Evolutionary conservation across 2,329 filamentous ascomycete genomes (phyloP), one percentile per base, ranked within the genome.

Genomic region (Ophiostoma angusticollis): DNA sequence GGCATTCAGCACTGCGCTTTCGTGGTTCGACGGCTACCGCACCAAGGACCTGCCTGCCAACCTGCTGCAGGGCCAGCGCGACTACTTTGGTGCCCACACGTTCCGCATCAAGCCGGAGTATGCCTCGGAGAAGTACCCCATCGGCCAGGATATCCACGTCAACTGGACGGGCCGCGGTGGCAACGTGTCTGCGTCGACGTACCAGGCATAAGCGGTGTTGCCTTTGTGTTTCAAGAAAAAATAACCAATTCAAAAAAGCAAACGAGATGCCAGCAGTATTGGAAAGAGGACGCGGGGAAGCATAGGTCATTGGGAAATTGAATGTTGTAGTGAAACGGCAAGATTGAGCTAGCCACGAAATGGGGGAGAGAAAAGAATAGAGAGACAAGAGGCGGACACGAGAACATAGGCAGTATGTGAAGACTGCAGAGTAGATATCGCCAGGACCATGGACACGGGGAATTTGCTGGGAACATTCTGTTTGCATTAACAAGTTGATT

Each of bases 91-190:
- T 62, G 84, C 84, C 49, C 84, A 91, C 72, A 91, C 84, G 51
- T 91, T 91, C 79, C 70, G 70, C 55, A 75, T 91, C 67, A 89
- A 91, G 80, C 81, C 84, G 45, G 82, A 89, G 67, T 57, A 53
- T 50, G 82, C 82, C 53, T 81, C 56, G 62, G 76, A 70, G 42
- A 86, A 85, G 67, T 93, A 93, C 71, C 80, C 79, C 50, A 76
- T 72, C 53, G 85, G 80, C 63, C 69, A 86, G 68, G 78, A 96
- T 63, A 91, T 89, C 60, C 91, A 98, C 76, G 86, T 96, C 64
- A 98, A 98, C 84, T 98, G 91, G 91, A 98, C 91, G 53, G 91
- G 91, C 56, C 83, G 91, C 62, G 91, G 91, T 60, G 91, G 91
- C 58, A 91, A 96, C 60, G 83, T 98, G 50, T 94, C 86, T 53